phyloP scores from a whole-genome alignment of 139 green algal species.

The Tetraselmis striata region DNA sequence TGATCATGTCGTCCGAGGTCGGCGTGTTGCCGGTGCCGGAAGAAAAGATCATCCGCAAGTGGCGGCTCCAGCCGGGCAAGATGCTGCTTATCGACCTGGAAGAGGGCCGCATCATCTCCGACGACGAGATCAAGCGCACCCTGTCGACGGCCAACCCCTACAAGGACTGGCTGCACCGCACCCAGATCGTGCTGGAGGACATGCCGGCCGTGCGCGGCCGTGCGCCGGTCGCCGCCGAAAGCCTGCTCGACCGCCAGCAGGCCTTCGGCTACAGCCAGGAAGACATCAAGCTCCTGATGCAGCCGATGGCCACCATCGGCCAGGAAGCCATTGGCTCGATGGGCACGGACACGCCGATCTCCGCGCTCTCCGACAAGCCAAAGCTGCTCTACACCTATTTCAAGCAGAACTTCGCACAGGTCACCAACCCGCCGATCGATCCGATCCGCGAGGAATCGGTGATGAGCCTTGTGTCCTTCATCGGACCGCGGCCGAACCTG shows the following conservation, averaged over 20 bases:
- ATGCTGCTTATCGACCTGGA: conserved; percentile 97
- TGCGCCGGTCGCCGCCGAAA: too few relatives aligned
- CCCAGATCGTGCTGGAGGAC: conserved; percentile 60
- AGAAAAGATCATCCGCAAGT: conserved; percentile 78
- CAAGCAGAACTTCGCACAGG: conserved; percentile 96
- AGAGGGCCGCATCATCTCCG: conserved; percentile 66
- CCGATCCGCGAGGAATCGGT: conserved; percentile 92
- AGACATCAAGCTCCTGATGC: conserved; percentile 81
- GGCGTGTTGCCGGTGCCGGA: conserved; percentile 87
- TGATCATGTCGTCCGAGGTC: conserved; percentile 50
- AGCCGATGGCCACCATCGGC: conserved; percentile 79
- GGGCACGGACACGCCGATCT: conserved; percentile 90
- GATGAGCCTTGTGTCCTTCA: conserved; percentile 80
- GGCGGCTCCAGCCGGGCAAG: conserved; percentile 89
- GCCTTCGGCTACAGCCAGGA: conserved; percentile 82
- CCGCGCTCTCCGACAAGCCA: conserved; percentile 65
- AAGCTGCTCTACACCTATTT: conserved; percentile 92
- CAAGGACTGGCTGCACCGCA: conserved; percentile 66
- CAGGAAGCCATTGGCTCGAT: conserved; percentile 89
- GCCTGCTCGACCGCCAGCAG: conserved; percentile 40
- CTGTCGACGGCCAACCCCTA: conserved; percentile 70
- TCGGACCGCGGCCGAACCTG: conserved; percentile 88
- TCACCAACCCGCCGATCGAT: conserved; percentile 96
- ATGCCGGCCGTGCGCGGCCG: conserved; percentile 39
- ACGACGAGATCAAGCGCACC: conserved; percentile 67